Percentiles rank a stretch among this genome's conserved stretches.
phyloP scores from a whole-genome alignment of 306 rosid species.

The Trifolium subterraneum region DNA sequence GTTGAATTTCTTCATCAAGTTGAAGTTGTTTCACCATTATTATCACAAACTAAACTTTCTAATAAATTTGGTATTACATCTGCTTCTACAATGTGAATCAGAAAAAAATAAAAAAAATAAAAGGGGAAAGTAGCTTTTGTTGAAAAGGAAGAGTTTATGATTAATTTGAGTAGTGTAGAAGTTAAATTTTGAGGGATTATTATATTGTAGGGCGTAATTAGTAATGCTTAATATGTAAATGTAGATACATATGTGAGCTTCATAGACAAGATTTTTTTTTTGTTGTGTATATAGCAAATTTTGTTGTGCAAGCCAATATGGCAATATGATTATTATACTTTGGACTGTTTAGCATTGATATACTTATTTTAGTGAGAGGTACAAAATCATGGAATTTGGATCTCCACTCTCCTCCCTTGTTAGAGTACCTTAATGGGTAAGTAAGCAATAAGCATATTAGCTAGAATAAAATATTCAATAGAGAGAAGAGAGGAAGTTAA shows the following conservation, averaged over 20 bases:
- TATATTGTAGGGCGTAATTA: constrained; percentile 28
- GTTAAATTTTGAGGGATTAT: constrained; percentile 22
- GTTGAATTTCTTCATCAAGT: constrained; percentile 76
- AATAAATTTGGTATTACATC: constrained; percentile 58
- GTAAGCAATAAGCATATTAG: too few species aligned
- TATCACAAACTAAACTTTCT: constrained; percentile 57
- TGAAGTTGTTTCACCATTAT: constrained; percentile 65
- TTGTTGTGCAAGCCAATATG: constrained; percentile 4
- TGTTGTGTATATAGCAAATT: constrained; percentile 34
- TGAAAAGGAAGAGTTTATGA: constrained; percentile 2
- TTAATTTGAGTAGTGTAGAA: constrained; percentile 28
- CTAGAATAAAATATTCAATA: too few species aligned
- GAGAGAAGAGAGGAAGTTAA: too few species aligned
- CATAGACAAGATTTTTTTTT: neutral
- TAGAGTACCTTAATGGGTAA: too few species aligned
- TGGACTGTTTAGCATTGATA: neutral
- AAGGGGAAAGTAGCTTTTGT: neutral
- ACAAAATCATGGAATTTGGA: neutral
- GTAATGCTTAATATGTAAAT: constrained; percentile 47
- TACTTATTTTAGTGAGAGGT: neutral
- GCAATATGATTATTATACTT: neutral
- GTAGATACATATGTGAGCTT: constrained; percentile 27
- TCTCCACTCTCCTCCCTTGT: neutral
- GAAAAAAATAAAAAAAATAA: neutral
- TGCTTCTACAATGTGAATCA: constrained; percentile 52